A percentile compares a stretch with the other conserved stretches of the same genome.
Conservation (phyloP, 306 rosid species). For the Abrus pulchellus region DNA sequence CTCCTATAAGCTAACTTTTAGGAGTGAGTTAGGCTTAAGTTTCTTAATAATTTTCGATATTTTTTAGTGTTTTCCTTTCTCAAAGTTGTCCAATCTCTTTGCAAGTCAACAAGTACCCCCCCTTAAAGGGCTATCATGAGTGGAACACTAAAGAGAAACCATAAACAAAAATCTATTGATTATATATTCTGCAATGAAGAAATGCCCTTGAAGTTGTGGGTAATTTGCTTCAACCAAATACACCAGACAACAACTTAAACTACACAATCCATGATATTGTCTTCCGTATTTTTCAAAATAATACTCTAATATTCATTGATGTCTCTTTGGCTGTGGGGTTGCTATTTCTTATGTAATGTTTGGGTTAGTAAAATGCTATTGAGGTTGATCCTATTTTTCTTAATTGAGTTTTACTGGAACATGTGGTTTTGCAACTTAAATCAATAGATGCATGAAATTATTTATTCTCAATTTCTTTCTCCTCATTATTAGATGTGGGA, state of each 20-base stretch:
- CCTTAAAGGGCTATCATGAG: background rate
- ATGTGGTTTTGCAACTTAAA: constrained; percentile 23
- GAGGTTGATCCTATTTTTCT: background rate
- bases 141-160: constrained; percentile 1
- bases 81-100: background rate
- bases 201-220: background rate
- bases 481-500: constrained; percentile 32
- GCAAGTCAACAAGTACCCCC: background rate
- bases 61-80: constrained; percentile 15
- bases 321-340: constrained; percentile 1
- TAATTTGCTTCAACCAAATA: background rate
- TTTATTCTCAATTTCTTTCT: constrained; percentile 1
- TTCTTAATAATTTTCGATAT: no score
- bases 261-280: background rate
- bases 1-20: no score
- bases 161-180: background rate
- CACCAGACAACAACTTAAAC: background rate
- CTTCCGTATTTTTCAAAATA: background rate
- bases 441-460: constrained; percentile 29
- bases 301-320: background rate
- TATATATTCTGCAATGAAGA: background rate
- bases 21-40: no score
- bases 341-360: background rate
- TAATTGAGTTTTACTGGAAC: background rate
- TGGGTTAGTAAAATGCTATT: constrained; percentile 6